Base-by-base conservation (phyloP, 768 basidiomycete genomes). In the Naematelia encephala region DNA sequence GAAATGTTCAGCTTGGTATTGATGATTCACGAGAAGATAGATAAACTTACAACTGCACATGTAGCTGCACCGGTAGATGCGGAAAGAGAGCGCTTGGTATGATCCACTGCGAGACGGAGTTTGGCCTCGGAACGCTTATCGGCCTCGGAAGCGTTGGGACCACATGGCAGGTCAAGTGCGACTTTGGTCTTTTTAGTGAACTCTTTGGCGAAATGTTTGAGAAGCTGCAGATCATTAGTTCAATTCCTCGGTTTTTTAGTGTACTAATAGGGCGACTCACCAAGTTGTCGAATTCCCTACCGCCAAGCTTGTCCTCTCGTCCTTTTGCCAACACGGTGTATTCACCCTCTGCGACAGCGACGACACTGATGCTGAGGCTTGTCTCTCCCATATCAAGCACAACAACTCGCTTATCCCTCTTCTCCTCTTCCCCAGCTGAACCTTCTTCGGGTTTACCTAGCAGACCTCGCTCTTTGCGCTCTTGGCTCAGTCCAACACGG, bases 151-250 rank as follows among this genome's bases (percentile, higher is more conserved):
- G 80, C 80, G 4, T 86, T 79, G 1, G 87, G 86, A 54, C 81
- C 64, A 48, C 75, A 75, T 12, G 77, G 84, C 14, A 91, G 82
- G 8, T 82, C 78, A 44, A 96, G 81, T 0, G 86, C 79, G 22
- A 83, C 83, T 77, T 90, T 91, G 16, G 88, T 92, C 81, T 96
- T 99, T 80, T 97, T 98, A 51, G 89, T 89, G 78, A 99, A 99
- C 64, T 99, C 94, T 73, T 91, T 86, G 54, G 89, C 86, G 77
- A 99, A 96, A 81, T 89, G 89, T 60, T 87, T 87, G 79, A 96
- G 85, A 43, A 97, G 82, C 71, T 86, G 84, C 54, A n/a, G n/a
- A n/a, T n/a, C n/a, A n/a, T n/a, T n/a, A n/a, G n/a, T n/a, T n/a
- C n/a, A n/a, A n/a, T n/a, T n/a, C n/a, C n/a, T n/a, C n/a, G n/a